Evolutionary conservation across 805 yeast genomes (phyloP), one percentile per base, ranked within the genome.

Genomic region (Wickerhamomyces canadensis): DNA sequence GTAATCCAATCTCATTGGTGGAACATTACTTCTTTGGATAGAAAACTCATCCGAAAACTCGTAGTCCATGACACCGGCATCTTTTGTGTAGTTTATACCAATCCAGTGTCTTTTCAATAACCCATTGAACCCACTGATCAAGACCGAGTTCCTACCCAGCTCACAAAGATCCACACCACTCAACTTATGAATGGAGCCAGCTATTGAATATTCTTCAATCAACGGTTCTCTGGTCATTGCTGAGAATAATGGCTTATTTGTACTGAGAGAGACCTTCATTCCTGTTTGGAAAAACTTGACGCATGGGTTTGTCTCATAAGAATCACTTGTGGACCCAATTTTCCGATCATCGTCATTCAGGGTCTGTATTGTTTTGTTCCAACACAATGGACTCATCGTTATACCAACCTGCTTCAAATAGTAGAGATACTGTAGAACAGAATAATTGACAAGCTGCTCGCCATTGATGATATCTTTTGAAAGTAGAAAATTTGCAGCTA

Each of bases 341-440:
- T 37, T 33, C 8, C 50, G 30, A 19, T 48, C 56, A 33, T 52
- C 58, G 34, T 53, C 53, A 18, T 49, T 50, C 21, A 39, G 22
- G 5, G 49, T 9, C 19, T 53, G 52, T 3, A 51, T 36, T 8
- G 48, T 43, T 33, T 54, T 54, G 39, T 53, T 54, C 59, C 59
- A 54, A 10, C 55, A 51, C 19, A 52, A 34, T 4, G 60, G 60
- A 14, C 53, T 45, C 53, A 51, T 47, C 1, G 58, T 45, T 11
- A 55, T 51, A 2, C 59, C 59, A 31, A 55, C 46, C 28, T 55
- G 60, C 23, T 44, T 49, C 37, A 55, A 36, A 33, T 51, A 55
- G 34, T 47, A 54, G 8, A 54, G 22, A 19, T 54, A 55, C 33
- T 53, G 49, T 3, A 55, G 31, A 4, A 47, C 49, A 2, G 55